Evolutionary conservation across 2,329 filamentous ascomycete genomes (phyloP), one percentile per base, ranked within the genome.

Genomic region (Xylariales sp.): DNA sequence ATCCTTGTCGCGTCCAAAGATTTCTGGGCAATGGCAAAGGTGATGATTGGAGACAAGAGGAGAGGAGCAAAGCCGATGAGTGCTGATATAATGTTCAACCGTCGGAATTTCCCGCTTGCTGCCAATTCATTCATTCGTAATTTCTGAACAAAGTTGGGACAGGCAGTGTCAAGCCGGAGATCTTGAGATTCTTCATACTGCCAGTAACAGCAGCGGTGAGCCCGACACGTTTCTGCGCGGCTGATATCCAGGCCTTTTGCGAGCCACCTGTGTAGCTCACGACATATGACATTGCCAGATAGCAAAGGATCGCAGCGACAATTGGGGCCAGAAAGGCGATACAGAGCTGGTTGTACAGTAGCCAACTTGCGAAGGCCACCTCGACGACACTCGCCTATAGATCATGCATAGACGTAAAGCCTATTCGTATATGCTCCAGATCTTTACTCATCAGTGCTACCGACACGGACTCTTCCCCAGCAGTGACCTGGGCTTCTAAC

Each of bases 371-470:
- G 2, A 77, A 40, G 4, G 51, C 63, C 4, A 70, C 61, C 45
- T 76, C 64, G 1, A 73, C 45, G 1, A 58, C 38, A 28, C 53
- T 62, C 0, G 59, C 64, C 68, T 67, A 71, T 4, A 64, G 43
- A 19, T 70, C 63, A 34, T 72, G 71, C 22, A 69, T 42, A 2
- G 42, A 48, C 3, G 50, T 42, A 4, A 61, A 53, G 1, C 64
- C 69, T 0, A 49, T 32, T 2, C 58, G 51, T 3, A 73, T 62
- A 4, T 63, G 59, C 43, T 72, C 70, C 8, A 73, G 56, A 35
- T 75, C 71, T 3, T 66, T 62, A 42, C 49, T 69, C 70, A 74
- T 74, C 3, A 73, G 56, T 0, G 70, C 72, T 31, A 74, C 46
- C 0, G 68, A 61, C 0, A 66, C 63, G 3, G 63, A 58, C n/a